A percentile compares a stretch with the other conserved stretches of the same genome.
These are phyloP conservation scores for Cotoneaster glaucophyllus DNA, from an alignment of 306 rosid species.

Conservation along the genomic window DNA sequence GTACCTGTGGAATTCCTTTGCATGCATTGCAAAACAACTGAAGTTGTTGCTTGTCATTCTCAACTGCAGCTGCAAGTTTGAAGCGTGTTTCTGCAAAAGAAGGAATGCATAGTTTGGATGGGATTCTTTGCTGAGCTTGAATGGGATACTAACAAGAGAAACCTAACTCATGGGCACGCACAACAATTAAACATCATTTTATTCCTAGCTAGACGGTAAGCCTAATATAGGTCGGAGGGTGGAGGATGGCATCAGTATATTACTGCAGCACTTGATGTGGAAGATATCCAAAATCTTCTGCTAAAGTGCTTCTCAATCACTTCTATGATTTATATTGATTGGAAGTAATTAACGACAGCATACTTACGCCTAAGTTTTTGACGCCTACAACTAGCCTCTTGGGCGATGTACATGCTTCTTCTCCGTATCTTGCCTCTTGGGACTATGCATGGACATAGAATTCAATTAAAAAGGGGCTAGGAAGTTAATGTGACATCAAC, in stretches of 20 bases:
- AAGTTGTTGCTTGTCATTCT: constrained; percentile 71
- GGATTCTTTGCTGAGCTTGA: constrained; percentile 2
- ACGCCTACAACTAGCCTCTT: constrained; percentile 12
- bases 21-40: constrained; percentile 85
- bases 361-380: constrained; percentile 31
- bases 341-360: background rate
- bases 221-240: constrained; percentile 8
- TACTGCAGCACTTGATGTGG: background rate
- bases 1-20: constrained; percentile 96
- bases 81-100: constrained; percentile 56
- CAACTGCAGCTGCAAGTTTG: constrained; percentile 80
- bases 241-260: constrained; percentile 14
- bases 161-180: background rate
- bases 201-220: constrained; percentile 4
- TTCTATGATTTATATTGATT: background rate
- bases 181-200: constrained; percentile 5
- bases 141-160: background rate
- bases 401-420: background rate
- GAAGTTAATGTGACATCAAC: constrained; percentile 11
- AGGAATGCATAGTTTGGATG: background rate
- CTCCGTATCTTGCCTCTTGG: constrained; percentile 10
- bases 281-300: background rate
- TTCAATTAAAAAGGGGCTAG: constrained; percentile 22
- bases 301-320: background rate
- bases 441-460: constrained; percentile 29